Base-by-base conservation (phyloP, 768 basidiomycete species). In the Mycena rebaudengoi region DNA sequence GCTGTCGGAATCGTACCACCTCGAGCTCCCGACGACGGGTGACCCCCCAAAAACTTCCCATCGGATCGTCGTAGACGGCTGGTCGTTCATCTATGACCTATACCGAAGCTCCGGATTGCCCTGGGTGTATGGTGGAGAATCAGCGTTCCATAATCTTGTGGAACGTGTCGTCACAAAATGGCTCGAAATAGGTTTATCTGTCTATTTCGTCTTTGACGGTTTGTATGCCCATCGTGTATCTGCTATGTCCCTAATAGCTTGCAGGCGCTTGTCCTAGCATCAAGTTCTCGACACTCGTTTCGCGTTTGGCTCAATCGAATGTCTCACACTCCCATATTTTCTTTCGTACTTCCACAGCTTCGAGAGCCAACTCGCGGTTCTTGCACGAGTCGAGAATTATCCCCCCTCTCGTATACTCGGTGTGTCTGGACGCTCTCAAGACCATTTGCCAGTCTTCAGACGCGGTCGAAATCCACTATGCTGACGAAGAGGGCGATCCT, bases 121-220 rank as follows among this genome's bases (percentile, higher is more conserved):
- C 7, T 95, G 93, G 94, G 91, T 92, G 1, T 95, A 92, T 69
- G 94, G 94, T 7, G 94, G 94, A 13, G 92, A 95, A 75, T 92
- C 74, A 2, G 82, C 82, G 54, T 90, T 92, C 64, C 74, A 76
- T 8, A 69, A 73, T n/a, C 74, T 85, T 18, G 80, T 91, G 4
- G 74, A 71, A 43, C 74, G 67, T 46, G 83, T 89, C 16, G 86
- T 91, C 13, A 73, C 82, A 61, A 87, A 89, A 13, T 94, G 92
- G 94, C 81, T 90, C 44, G 76, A 79, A 25, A 79, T 92, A 11
- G 90, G 91, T 21, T 73, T 94, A 37, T 78, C 79, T 52, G 76
- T 92, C 7, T 82, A 86, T 69, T 91, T 95, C 68, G 93, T 95
- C 7, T 95, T 95, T 68, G 94, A 95, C 72, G 94, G 94, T 94